Conservation (phyloP, 2,329 filamentous ascomycete genomes). For the Orbilia ellipsospora region DNA sequence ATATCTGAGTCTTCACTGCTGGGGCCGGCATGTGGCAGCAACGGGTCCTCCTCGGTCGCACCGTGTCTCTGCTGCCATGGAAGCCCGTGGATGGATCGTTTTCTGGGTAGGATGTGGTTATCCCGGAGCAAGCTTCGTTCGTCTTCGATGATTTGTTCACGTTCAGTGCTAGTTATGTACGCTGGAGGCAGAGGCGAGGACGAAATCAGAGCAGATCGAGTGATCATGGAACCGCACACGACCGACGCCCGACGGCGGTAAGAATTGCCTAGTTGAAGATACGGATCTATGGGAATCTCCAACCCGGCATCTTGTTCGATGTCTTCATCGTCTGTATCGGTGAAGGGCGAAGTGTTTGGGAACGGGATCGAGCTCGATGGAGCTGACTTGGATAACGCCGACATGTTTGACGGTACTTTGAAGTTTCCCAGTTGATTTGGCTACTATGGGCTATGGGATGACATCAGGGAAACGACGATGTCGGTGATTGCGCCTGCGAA, state of each 20-base stretch:
- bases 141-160: conserved; percentile 69
- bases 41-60: conserved; percentile 62
- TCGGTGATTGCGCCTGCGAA: not conserved
- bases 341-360: conserved; percentile 38
- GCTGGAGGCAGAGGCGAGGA: conserved; percentile 54
- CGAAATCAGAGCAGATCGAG: conserved; percentile 55
- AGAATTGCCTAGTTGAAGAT: conserved; percentile 52
- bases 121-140: conserved; percentile 73
- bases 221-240: conserved; percentile 57
- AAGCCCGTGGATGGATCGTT: conserved; percentile 64
- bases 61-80: conserved; percentile 66
- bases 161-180: conserved; percentile 68
- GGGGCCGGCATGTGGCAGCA: conserved; percentile 34
- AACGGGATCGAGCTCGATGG: conserved; percentile 32
- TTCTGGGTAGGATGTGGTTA: conserved; percentile 74
- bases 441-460: not conserved
- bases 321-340: conserved; percentile 48
- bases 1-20: conserved; percentile 31
- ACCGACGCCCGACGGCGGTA: conserved; percentile 53
- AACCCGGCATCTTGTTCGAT: conserved; percentile 32
- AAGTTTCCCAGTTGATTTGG: not conserved
- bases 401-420: conserved; percentile 17
- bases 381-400: conserved; percentile 46
- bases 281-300: conserved; percentile 34
- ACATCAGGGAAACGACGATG: conserved; percentile 1